A percentile compares a stretch with the other conserved stretches of the same genome.
Conservation (phyloP, 2,329 filamentous ascomycete genomes). For the Alternaria brassicicola region DNA sequence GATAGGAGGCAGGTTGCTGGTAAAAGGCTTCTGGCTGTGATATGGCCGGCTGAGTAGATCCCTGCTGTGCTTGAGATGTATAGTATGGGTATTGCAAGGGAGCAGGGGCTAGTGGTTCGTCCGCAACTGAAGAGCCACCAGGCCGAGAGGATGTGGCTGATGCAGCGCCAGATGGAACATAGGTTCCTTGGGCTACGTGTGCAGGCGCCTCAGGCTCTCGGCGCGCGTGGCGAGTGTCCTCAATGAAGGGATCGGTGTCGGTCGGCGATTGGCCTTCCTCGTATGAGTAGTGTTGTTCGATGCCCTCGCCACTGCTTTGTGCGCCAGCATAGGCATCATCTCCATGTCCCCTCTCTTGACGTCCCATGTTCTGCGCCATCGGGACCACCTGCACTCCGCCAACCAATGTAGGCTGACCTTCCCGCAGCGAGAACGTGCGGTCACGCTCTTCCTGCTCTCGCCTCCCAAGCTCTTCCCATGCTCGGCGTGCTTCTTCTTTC, state of each 20-base stretch:
- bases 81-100: constrained; percentile 35
- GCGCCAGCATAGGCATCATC: constrained; percentile 42
- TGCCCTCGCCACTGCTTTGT: constrained; percentile 42
- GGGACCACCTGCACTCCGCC: constrained; percentile 95
- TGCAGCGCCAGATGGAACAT: constrained; percentile 41
- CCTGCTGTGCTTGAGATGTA: constrained; percentile 30
- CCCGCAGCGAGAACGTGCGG: constrained; percentile 80
- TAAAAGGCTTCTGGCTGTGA: constrained; percentile 48
- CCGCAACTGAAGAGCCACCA: constrained; percentile 19
- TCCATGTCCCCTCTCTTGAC: constrained; percentile 45
- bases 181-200: constrained; percentile 41
- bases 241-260: constrained; percentile 68
- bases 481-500: constrained; percentile 91
- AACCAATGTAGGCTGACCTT: constrained; percentile 85
- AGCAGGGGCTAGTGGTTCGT: constrained; percentile 33
- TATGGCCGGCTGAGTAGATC: constrained; percentile 27
- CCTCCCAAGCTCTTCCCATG: constrained; percentile 95
- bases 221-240: constrained; percentile 44
- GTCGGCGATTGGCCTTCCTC: constrained; percentile 60
- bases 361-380: constrained; percentile 73
- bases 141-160: constrained; percentile 27
- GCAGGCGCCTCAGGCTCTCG: constrained; percentile 42
- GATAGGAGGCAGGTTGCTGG: constrained; percentile 46
- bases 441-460: constrained; percentile 93
- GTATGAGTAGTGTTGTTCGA: constrained; percentile 57